Percentiles rank a stretch among this genome's conserved stretches.
These are phyloP conservation scores for Anisodus acutangulus DNA, from an alignment of 257 asterid species.

Conservation along the genomic window DNA sequence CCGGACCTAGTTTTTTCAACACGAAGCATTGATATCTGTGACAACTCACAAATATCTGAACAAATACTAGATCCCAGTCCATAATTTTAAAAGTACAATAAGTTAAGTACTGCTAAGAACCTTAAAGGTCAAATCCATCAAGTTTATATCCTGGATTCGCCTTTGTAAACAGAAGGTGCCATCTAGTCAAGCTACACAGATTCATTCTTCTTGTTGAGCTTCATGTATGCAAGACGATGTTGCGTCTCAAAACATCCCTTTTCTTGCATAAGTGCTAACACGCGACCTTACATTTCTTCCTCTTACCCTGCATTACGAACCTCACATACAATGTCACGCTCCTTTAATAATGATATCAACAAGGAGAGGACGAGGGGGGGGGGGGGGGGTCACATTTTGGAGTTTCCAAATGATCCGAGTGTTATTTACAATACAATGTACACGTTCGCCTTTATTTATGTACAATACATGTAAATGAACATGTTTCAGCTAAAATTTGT, in stretches of 20 bases:
- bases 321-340: background rate
- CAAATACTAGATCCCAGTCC: too few species aligned
- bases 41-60: background rate
- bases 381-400: background rate
- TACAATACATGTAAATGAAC: background rate
- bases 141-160: background rate
- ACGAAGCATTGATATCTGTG: background rate
- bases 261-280: background rate
- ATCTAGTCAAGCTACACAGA: background rate
- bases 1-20: too few species aligned
- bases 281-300: background rate
- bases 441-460: background rate
- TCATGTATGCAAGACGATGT: background rate
- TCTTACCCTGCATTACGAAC: background rate
- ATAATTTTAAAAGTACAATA: background rate
- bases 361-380: background rate
- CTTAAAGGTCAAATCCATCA: background rate
- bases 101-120: background rate
- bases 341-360: background rate
- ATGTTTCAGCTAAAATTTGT: background rate
- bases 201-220: background rate
- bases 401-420: background rate
- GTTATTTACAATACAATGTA: background rate
- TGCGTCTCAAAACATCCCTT: background rate
- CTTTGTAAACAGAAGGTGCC: background rate